phyloP scores from a whole-genome alignment of 208 protist genomes.

The Acanthamoeba royreba region DNA sequence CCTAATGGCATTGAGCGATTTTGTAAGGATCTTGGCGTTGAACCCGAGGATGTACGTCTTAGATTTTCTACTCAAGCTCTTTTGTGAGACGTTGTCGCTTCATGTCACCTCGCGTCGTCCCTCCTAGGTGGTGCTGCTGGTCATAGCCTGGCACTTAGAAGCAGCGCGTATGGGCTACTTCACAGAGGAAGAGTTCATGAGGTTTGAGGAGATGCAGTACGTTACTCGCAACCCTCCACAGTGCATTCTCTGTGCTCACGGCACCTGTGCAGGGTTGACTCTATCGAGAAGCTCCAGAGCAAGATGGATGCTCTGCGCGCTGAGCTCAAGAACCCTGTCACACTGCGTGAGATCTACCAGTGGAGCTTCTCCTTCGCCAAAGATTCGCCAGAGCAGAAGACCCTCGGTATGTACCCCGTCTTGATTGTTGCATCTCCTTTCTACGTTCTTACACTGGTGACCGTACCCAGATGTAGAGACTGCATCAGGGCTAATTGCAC shows the following conservation, averaged over 20 bases:
- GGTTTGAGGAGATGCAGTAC: slow-evolving; percentile 18
- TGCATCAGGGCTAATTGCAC: neutral
- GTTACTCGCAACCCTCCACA: neutral
- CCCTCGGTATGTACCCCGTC: neutral
- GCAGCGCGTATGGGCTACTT: slow-evolving; percentile 52
- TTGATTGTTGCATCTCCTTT: neutral
- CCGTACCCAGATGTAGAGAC: slow-evolving; percentile 16
- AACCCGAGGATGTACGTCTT: slow-evolving; percentile 47
- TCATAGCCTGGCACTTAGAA: slow-evolving; percentile 49
- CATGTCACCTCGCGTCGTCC: too few relatives aligned
- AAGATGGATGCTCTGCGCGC: neutral
- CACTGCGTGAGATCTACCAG: slow-evolving; percentile 50
- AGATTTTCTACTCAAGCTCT: neutral
- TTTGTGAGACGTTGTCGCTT: too few relatives aligned
- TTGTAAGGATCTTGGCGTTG: slow-evolving; percentile 49
- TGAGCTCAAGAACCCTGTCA: neutral
- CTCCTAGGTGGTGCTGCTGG: slow-evolving; percentile 14
- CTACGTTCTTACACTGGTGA: too few relatives aligned
- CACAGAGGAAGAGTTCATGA: slow-evolving; percentile 44
- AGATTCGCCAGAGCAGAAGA: slow-evolving; percentile 37
- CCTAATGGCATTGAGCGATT: slow-evolving; percentile 44
- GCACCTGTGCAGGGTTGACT: neutral
- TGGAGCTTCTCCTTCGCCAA: slow-evolving; percentile 38
- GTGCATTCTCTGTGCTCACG: too few relatives aligned
- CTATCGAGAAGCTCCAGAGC: neutral